Evolutionary conservation across 1,284 basidiomycete species (phyloP).

Genomic region (Pseudozyma sp.): DNA sequence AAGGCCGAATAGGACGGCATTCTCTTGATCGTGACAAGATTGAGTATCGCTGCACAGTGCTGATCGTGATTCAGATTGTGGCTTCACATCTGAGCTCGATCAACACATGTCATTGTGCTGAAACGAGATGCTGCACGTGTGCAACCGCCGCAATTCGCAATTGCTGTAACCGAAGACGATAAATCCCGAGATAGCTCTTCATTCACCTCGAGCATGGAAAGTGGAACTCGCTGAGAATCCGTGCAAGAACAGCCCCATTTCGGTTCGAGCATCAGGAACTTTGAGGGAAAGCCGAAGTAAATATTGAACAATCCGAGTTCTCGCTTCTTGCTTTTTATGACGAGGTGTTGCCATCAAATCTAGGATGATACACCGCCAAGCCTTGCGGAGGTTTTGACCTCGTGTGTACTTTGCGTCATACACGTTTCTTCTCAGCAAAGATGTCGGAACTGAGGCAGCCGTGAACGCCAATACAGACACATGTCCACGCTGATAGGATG

Average conservation of each 20-base stretch:
- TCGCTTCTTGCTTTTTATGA: constrained; percentile 1
- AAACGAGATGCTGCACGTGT: constrained; percentile 6
- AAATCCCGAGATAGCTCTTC: background rate
- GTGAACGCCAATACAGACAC: too few relatives aligned
- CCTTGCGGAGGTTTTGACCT: too few relatives aligned
- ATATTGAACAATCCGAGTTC: background rate
- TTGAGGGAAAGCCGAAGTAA: background rate
- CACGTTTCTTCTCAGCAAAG: too few relatives aligned
- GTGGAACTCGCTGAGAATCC: background rate
- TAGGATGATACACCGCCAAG: background rate
- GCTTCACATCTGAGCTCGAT: background rate
- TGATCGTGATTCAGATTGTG: background rate
- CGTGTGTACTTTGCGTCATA: too few relatives aligned
- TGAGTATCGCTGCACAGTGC: too few relatives aligned
- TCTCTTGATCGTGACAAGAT: too few relatives aligned
- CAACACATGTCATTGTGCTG: constrained; percentile 11
- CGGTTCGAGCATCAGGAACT: constrained; percentile 1
- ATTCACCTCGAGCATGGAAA: too few relatives aligned
- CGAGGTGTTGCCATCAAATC: background rate
- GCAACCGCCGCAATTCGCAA: background rate
- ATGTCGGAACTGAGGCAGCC: too few relatives aligned
- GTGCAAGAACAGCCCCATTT: background rate
- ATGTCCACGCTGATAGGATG: too few relatives aligned
- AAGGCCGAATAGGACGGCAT: too few relatives aligned
- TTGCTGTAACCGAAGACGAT: constrained; percentile 3